Evolutionary conservation across 208 protist genomes (phyloP).

Genomic region (Angomonas deanei): DNA sequence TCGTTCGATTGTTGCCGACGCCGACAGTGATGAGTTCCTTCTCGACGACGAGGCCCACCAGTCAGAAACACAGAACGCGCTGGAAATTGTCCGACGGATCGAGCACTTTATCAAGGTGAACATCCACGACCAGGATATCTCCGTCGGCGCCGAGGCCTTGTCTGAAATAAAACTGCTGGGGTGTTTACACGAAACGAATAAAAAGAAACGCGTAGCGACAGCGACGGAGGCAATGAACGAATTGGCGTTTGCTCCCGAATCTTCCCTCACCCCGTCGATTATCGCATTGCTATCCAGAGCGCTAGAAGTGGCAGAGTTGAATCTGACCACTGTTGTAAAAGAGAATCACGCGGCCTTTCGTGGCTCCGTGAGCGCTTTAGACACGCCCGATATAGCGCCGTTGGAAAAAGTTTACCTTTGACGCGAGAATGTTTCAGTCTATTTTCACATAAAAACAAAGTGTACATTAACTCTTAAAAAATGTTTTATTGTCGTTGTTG

Average conservation of each 20-base stretch:
- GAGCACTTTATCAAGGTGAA: conserved; percentile 21
- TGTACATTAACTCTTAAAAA: neutral
- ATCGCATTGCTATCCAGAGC: conserved; percentile 21
- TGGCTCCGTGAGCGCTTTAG: neutral
- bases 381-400: neutral
- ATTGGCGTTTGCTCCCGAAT: conserved; percentile 28
- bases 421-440: neutral
- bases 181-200: conserved; percentile 12
- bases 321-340: conserved; percentile 2
- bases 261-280: conserved; percentile 17
- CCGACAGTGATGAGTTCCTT: conserved; percentile 13
- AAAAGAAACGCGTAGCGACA: conserved; percentile 15
- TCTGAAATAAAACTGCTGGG: neutral
- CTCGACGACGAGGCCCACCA: conserved; percentile 48
- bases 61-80: conserved; percentile 7
- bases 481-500: neutral
- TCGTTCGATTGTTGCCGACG: neutral
- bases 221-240: conserved; percentile 49
- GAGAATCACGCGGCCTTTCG: neutral
- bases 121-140: neutral
- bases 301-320: conserved; percentile 43
- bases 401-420: conserved; percentile 5
- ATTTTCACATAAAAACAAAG: no score
- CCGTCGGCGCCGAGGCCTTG: neutral
- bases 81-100: conserved; percentile 8